These are phyloP conservation scores for Castanospermum australe DNA, from an alignment of 306 rosid genomes.

Conservation along the genomic window DNA sequence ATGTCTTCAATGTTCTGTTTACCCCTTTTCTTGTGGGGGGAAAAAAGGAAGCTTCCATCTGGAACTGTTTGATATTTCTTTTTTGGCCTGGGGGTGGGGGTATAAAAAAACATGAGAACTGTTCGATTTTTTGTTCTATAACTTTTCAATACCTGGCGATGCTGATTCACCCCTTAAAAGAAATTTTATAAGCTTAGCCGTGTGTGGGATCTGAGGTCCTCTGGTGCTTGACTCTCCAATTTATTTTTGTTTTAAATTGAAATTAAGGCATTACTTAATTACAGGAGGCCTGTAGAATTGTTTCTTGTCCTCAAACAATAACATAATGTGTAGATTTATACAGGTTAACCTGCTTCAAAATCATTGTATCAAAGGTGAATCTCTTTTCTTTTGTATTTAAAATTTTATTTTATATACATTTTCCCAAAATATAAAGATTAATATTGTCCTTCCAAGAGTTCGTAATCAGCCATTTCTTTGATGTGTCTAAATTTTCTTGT, in stretches of 20 bases:
- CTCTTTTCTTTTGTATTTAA: neutral
- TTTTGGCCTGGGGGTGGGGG: neutral
- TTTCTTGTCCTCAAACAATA: neutral
- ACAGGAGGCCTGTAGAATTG: neutral
- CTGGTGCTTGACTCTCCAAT: neutral
- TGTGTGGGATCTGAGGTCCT: neutral
- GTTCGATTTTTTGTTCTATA: too few relatives aligned
- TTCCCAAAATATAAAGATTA: neutral
- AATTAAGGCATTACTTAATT: neutral
- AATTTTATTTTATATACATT: neutral
- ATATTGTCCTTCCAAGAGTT: neutral
- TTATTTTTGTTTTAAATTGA: neutral
- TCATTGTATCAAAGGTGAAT: neutral
- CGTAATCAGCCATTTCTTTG: neutral
- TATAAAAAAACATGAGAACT: neutral
- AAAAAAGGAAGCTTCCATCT: neutral
- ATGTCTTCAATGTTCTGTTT: neutral
- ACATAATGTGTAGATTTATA: neutral
- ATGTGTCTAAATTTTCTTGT: neutral
- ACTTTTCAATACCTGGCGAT: too few relatives aligned
- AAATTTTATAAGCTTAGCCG: neutral
- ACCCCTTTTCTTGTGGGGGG: too few relatives aligned
- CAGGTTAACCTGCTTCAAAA: neutral
- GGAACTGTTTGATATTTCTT: neutral
- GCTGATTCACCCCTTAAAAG: neutral